A percentile compares a stretch with the other conserved stretches of the same genome.
phyloP scores from a whole-genome alignment of 305 asterid genomes.

The Plantago coronopus region DNA sequence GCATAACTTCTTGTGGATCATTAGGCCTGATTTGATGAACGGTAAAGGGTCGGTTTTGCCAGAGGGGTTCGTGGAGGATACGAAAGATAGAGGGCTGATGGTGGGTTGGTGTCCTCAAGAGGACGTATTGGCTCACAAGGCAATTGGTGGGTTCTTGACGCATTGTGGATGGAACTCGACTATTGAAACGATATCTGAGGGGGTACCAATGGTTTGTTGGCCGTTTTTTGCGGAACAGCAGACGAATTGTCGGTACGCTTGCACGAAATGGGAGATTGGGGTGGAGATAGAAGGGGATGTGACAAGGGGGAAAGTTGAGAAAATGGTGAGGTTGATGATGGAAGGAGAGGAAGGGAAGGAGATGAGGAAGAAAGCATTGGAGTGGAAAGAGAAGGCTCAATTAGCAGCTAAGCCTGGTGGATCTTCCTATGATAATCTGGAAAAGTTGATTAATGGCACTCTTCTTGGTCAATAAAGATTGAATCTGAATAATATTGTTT shows the following conservation, averaged over 20 bases:
- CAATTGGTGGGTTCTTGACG: slow-evolving; percentile 31
- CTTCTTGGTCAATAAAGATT: neutral
- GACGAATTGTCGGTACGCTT: slow-evolving; percentile 26
- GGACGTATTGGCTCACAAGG: slow-evolving; percentile 27
- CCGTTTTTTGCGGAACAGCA: slow-evolving; percentile 37
- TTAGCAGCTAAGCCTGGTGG: slow-evolving; percentile 26
- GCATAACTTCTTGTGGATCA: slow-evolving; percentile 33
- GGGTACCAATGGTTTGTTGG: slow-evolving; percentile 40
- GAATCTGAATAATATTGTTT: no score
- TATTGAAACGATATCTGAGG: slow-evolving; percentile 25
- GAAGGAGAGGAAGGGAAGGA: slow-evolving; percentile 25
- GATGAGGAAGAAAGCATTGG: slow-evolving; percentile 29
- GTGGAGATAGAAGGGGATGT: slow-evolving; percentile 36
- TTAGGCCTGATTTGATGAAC: slow-evolving; percentile 34
- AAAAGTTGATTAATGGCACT: slow-evolving; percentile 19
- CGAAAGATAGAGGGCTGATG: slow-evolving; percentile 33
- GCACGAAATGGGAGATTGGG: slow-evolving; percentile 27
- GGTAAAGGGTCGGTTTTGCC: slow-evolving; percentile 32
- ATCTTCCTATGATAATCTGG: slow-evolving; percentile 27
- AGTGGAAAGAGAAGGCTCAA: slow-evolving; percentile 35
- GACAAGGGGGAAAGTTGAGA: slow-evolving; percentile 27
- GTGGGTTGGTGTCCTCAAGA: slow-evolving; percentile 46
- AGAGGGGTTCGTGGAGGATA: slow-evolving; percentile 29
- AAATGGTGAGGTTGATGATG: slow-evolving; percentile 30
- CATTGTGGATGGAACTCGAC: slow-evolving; percentile 45